Evolutionary conservation across 1,284 basidiomycete genomes (phyloP).

Genomic region (Boletus semigastroideus): DNA sequence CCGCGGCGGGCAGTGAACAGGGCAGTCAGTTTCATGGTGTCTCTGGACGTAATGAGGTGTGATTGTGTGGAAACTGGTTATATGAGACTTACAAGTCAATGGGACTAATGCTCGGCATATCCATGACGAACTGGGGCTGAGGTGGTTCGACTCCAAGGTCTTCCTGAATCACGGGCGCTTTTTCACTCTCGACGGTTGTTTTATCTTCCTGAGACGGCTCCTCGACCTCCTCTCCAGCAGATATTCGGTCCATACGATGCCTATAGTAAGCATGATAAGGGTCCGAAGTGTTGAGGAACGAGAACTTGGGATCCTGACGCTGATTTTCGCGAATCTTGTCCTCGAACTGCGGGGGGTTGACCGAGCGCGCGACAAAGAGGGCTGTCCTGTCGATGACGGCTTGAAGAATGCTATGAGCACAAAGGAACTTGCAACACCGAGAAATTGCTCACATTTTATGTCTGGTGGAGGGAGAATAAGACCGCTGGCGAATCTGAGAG

Average conservation of each 20-base stretch:
- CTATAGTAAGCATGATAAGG: constrained; percentile 98
- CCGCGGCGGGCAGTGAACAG: constrained; percentile 94
- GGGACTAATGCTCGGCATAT: constrained; percentile 86
- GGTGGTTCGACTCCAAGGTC: constrained; percentile 82
- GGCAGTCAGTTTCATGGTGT: constrained; percentile 92
- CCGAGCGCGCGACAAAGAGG: constrained; percentile 87
- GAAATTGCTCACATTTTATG: constrained; percentile 72
- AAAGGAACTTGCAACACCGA: not conserved
- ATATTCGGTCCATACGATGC: constrained; percentile 79
- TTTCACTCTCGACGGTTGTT: constrained; percentile 41
- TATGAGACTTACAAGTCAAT: constrained; percentile 78
- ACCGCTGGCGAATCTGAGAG: constrained; percentile 70
- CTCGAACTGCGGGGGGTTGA: constrained; percentile 87
- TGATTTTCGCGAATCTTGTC: constrained; percentile 95
- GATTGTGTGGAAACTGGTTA: not conserved
- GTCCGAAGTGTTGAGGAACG: constrained; percentile 92
- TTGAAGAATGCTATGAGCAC: constrained; percentile 33
- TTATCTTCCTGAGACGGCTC: constrained; percentile 48
- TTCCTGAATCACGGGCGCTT: constrained; percentile 37
- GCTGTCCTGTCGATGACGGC: constrained; percentile 97
- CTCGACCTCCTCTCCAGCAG: constrained; percentile 73
- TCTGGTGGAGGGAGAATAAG: constrained; percentile 92
- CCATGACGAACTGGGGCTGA: constrained; percentile 81
- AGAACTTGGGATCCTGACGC: constrained; percentile 93
- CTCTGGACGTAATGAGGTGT: constrained; percentile 47